Evolutionary conservation across 2,329 filamentous ascomycete genomes (phyloP), one percentile per base, ranked within the genome.

Genomic region (Capronia americana): DNA sequence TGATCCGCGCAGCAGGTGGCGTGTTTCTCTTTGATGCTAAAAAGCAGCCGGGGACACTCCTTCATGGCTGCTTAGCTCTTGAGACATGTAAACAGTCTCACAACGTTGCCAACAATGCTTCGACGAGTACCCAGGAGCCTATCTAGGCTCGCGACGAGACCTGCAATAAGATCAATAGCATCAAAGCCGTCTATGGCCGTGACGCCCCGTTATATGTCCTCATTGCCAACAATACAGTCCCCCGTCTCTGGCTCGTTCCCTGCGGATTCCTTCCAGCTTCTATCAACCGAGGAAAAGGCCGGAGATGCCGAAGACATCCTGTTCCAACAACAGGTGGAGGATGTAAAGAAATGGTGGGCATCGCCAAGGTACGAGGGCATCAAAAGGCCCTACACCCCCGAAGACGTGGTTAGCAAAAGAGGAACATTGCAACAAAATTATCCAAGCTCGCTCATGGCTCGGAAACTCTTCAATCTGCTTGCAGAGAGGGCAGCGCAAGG

Each of bases 341-440:
- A 95, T 73, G 92, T 98, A 12, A 88, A 93, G 77, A 86, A 89
- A 30, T 98, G 94, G 95, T 99, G 94, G 94, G 85, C 87, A 23
- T 90, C 89, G 48, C 89, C 92, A 7, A 88, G 95, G 64, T 99
- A 88, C 77, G 86, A 90, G 71, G 94, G 92, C 67, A 97, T 98
- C 82, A 95, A 91, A 83, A 86, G 95, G 54, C 93, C 94, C 11
- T 99, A 98, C 78, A 90, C 90, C 20, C 91, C 93, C 1, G 91
- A 90, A 73, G 93, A 97, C 80, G 90, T 99, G 5, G 94, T 97
- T 68, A 93, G 90, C 79, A 98, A 98, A 83, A 86, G 95, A 68
- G 95, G 95, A 10, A 90, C 92, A 6, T 86, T 97, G 71, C 88
- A 92, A 75, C 92, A 97, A 76, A 87, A 86, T 58, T 98, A 97